Evolutionary conservation across 805 yeast genomes (phyloP).

Genomic region (Lipomyces oligophaga): DNA sequence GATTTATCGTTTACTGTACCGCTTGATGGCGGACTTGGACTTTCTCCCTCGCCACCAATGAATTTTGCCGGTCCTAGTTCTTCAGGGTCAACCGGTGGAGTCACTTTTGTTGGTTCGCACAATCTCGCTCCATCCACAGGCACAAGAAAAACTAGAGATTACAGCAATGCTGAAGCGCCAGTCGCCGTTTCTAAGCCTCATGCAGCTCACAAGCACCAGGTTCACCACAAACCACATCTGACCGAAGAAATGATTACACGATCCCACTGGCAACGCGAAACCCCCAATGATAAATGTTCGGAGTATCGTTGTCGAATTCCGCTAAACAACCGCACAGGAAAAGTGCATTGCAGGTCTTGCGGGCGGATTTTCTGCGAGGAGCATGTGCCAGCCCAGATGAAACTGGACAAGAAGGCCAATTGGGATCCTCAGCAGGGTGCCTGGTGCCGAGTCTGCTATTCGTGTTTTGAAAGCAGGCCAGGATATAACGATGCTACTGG

Average conservation of each 20-base stretch:
- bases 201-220: constrained; percentile 4
- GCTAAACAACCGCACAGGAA: constrained; percentile 52
- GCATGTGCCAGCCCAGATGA: constrained; percentile 56
- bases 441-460: constrained; percentile 69
- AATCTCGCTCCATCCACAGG: constrained; percentile 8
- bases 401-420: constrained; percentile 47
- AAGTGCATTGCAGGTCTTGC: constrained; percentile 71
- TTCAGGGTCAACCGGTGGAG: constrained; percentile 1
- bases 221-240: constrained; percentile 15
- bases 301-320: constrained; percentile 42
- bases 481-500: constrained; percentile 50
- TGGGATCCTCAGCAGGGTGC: constrained; percentile 50
- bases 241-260: constrained; percentile 43
- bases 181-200: background rate
- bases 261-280: constrained; percentile 57
- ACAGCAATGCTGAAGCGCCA: background rate
- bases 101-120: constrained; percentile 15
- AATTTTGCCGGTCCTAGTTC: constrained; percentile 11
- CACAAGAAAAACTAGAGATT: constrained; percentile 1
- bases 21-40: constrained; percentile 3
- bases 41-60: constrained; percentile 2
- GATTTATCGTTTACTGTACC: constrained; percentile 37
- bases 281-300: constrained; percentile 45
- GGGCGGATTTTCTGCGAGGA: constrained; percentile 64
- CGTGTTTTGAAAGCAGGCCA: constrained; percentile 55